Percentiles rank a stretch among this genome's conserved stretches.
phyloP scores from a whole-genome alignment of 2,329 filamentous ascomycete species.

The Arthroderma sp. region DNA sequence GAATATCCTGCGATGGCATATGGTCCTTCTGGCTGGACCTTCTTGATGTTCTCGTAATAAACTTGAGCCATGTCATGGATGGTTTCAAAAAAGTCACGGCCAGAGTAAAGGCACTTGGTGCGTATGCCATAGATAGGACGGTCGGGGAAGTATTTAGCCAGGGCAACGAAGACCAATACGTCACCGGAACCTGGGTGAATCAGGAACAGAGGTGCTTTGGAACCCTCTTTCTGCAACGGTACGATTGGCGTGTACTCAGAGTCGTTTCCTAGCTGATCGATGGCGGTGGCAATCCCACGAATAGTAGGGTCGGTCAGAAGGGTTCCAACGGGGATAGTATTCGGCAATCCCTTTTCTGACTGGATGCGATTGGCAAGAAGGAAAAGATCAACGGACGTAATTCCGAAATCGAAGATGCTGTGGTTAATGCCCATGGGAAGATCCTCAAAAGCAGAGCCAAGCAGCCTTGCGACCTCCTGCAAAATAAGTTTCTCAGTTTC shows the following conservation, averaged over 20 bases:
- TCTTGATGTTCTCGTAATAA: conserved; percentile 31
- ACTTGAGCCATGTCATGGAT: conserved; percentile 29
- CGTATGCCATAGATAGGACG: conserved; percentile 37
- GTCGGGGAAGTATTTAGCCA: conserved; percentile 22
- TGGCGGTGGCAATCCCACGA: not conserved
- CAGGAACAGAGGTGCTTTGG: conserved; percentile 21
- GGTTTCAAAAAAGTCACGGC: conserved; percentile 24
- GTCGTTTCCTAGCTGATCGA: not conserved
- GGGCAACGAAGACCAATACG: conserved; percentile 25
- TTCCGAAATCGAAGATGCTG: conserved; percentile 17
- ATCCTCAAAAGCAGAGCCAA: not conserved
- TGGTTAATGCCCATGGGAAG: not conserved
- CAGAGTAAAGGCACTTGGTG: conserved; percentile 30
- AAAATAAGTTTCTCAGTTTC: not conserved
- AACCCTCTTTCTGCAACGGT: conserved; percentile 14
- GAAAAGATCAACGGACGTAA: conserved; percentile 10
- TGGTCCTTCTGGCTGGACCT: conserved; percentile 35
- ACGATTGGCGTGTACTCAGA: conserved; percentile 20
- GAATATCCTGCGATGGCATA: conserved; percentile 42
- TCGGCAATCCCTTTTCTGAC: not conserved
- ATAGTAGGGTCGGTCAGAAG: not conserved
- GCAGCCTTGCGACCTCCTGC: not conserved
- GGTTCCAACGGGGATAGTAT: not conserved
- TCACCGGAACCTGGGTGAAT: conserved; percentile 29
- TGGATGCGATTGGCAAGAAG: not conserved